Evolutionary conservation across 257 asterid genomes (phyloP).

Genomic region (Rauvolfia tetraphylla): DNA sequence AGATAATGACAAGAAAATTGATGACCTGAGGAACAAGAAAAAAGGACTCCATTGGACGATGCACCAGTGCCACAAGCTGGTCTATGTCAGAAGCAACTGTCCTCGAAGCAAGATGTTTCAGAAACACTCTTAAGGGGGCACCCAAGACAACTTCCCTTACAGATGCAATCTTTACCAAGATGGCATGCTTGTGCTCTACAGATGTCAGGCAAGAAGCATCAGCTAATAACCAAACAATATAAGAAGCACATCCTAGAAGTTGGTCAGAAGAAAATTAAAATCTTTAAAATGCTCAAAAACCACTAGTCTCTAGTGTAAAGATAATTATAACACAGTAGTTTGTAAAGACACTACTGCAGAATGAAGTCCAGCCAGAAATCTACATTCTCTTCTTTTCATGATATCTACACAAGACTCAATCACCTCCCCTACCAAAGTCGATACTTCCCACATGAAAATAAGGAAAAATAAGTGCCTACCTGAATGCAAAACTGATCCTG

Average conservation of each 20-base stretch:
- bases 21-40: slow-evolving; percentile 82
- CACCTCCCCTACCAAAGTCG: not conserved
- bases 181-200: slow-evolving; percentile 58
- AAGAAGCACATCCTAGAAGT: slow-evolving; percentile 2
- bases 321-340: not conserved
- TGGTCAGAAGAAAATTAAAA: not conserved
- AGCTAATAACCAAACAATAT: slow-evolving; percentile 20
- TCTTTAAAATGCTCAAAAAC: not conserved
- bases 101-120: slow-evolving; percentile 72
- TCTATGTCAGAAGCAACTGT: slow-evolving; percentile 49
- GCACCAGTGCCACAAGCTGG: slow-evolving; percentile 70
- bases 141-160: slow-evolving; percentile 90
- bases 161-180: slow-evolving; percentile 78
- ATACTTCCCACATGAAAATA: not conserved
- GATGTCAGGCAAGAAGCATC: slow-evolving; percentile 16
- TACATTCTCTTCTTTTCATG: not conserved
- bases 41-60: slow-evolving; percentile 93
- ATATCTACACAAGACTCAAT: not conserved
- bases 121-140: slow-evolving; percentile 75
- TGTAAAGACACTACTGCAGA: not conserved
- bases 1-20: not conserved
- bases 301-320: not conserved
- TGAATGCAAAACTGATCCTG: not conserved
- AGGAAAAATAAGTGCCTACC: not conserved
- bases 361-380: not conserved